Percentiles rank a stretch among this genome's conserved stretches.
Evolutionary conservation across 305 asterid genomes (phyloP).

Genomic region (Plantago coronopus): DNA sequence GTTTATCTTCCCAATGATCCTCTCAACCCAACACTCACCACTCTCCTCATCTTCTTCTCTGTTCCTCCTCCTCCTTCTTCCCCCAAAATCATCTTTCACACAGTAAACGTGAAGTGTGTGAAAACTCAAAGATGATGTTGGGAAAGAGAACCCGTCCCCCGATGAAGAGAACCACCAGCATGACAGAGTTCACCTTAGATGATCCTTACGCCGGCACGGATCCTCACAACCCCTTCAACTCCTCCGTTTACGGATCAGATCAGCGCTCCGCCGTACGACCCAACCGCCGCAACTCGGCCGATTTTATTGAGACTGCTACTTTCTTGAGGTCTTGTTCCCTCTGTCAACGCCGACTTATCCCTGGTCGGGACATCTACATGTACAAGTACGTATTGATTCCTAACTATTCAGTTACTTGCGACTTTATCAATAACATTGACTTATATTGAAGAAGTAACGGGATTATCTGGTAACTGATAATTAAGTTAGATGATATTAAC

Average conservation of each 20-base stretch:
- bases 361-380: constrained; percentile 79
- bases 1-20: constrained; percentile 55
- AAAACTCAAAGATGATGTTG: constrained; percentile 30
- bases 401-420: too few relatives aligned
- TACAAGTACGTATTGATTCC: constrained; percentile 55
- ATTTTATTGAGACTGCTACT: constrained; percentile 39
- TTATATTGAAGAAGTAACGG: too few relatives aligned
- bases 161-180: constrained; percentile 81
- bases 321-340: constrained; percentile 66
- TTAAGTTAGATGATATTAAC: too few relatives aligned
- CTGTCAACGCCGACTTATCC: constrained; percentile 63
- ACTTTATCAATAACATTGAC: too few relatives aligned
- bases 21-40: constrained; percentile 27
- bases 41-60: constrained; percentile 5
- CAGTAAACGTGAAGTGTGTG: neutral
- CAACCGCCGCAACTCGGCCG: constrained; percentile 56
- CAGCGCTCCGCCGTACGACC: constrained; percentile 28
- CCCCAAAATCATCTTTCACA: neutral
- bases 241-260: constrained; percentile 19
- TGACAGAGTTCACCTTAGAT: constrained; percentile 65
- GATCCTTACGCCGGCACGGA: constrained; percentile 33
- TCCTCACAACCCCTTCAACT: constrained; percentile 35
- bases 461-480: too few relatives aligned
- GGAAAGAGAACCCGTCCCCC: constrained; percentile 81
- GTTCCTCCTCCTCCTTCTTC: constrained; percentile 18